Base-by-base conservation (phyloP, 306 rosid species). In the Lablab purpureus region DNA sequence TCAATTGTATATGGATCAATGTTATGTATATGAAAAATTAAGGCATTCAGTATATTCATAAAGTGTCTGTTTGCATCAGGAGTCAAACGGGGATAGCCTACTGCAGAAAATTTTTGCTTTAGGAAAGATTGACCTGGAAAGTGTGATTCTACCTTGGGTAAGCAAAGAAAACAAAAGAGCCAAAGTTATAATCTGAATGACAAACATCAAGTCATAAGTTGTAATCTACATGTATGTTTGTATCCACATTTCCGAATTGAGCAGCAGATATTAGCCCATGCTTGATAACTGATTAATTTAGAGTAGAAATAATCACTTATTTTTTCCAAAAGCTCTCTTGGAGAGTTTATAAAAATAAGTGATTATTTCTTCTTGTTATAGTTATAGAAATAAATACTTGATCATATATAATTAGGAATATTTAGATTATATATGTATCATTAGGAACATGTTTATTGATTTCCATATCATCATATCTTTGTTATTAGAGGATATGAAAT, bases 1-100 rank as follows among this genome's bases (percentile, higher is more conserved):
- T 60, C 36, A 51, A 55, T 19, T 64, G 52, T 50, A 75, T 34
- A 83, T 23, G 76, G 76, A 84, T 46, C 73, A 77, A 77, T 60
- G 55, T 56, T 74, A 77, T 23, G 50, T 6, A 64, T 10, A 67
- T 8, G 79, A 77, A 30, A 47, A 56, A 41, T 75, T 15, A 64
- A 79, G 76, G 67, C 45, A 65, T 30, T 73, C 72, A 50, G 46
- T 40, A 45, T 64, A 74, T 7, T 50, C 46, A 58, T 19, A 40
- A 60, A 59, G 59, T 63, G 41, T 17, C 22, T 60, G 22, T 6
- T 60, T 60, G 67, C 67, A 28, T 60, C 5, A 12, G 36, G 36
- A 23, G 36, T 13, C 67, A 60, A 27, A 28, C 5, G 21, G 37
- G 28, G 41, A 28, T 3, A 30, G 22, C 14, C 14, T 41, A 30